phyloP scores from a whole-genome alignment of 2,329 filamentous ascomycete genomes.

The Xylaria polymorpha region DNA sequence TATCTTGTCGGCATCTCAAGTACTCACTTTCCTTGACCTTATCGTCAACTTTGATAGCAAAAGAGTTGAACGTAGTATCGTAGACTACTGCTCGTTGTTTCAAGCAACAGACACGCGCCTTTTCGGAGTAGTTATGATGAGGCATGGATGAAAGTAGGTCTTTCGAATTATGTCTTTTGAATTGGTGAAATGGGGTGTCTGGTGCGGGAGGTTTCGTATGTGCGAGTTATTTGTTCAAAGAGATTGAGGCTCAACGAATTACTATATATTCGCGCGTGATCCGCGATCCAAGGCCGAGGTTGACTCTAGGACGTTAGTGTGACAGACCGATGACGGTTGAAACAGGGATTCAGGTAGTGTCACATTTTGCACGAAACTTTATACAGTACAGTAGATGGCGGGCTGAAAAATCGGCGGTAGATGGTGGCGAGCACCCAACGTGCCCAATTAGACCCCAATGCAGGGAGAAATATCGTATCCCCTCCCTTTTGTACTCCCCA shows the following conservation, averaged over 20 bases:
- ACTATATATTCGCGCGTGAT: background rate
- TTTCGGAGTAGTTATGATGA: background rate
- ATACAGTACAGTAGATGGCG: too few relatives aligned
- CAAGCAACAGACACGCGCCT: background rate
- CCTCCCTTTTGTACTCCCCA: background rate
- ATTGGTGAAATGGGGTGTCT: background rate
- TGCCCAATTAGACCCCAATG: background rate
- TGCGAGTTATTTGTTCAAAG: background rate
- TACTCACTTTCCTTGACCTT: slow-evolving; percentile 21
- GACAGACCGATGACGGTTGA: background rate
- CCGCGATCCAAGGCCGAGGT: background rate
- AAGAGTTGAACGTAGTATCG: background rate
- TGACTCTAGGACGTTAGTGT: background rate
- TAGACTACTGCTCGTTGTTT: slow-evolving; percentile 23
- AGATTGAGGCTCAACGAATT: background rate
- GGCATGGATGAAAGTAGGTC: background rate
- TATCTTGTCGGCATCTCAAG: background rate
- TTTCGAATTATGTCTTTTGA: background rate
- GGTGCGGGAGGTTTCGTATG: background rate
- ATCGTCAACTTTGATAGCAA: slow-evolving; percentile 12
- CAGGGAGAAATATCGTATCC: too few relatives aligned
- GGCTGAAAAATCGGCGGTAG: background rate
- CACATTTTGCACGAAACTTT: background rate
- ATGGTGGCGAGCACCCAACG: background rate
- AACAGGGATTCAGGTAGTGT: background rate